phyloP scores from a whole-genome alignment of 768 basidiomycete species.

The Termitomyces sp. region DNA sequence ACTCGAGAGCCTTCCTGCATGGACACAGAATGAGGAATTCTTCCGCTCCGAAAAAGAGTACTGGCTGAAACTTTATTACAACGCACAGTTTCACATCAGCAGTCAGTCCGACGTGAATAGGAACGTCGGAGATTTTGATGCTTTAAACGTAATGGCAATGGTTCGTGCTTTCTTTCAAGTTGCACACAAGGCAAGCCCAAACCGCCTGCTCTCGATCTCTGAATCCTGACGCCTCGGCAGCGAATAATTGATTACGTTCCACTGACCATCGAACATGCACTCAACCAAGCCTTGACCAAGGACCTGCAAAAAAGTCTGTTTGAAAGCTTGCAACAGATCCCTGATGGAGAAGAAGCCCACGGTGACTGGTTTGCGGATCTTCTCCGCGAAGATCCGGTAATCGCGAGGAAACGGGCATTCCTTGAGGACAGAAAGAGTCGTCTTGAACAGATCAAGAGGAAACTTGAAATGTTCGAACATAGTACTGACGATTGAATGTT shows the following conservation, averaged over 20 bases:
- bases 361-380: conserved; percentile 20
- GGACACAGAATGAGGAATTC: conserved; percentile 26
- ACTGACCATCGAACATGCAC: conserved; percentile 38
- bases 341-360: conserved; percentile 11
- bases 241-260: conserved; percentile 53
- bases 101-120: background rate
- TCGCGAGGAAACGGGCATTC: conserved; percentile 23
- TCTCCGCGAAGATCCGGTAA: conserved; percentile 34
- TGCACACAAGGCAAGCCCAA: conserved; percentile 38
- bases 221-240: conserved; percentile 22
- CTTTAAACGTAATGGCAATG: conserved; percentile 47
- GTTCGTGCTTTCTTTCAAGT: conserved; percentile 54
- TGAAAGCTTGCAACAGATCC: conserved; percentile 15
- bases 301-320: conserved; percentile 32
- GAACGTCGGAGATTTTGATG: conserved; percentile 27
- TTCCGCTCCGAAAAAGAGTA: conserved; percentile 9
- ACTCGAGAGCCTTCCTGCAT: conserved; percentile 34
- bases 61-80: conserved; percentile 16
- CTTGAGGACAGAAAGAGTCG: conserved; percentile 20
- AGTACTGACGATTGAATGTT: background rate
- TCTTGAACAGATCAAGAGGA: conserved; percentile 25
- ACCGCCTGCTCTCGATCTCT: background rate
- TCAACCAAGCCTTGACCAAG: conserved; percentile 34
- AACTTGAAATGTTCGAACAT: conserved; percentile 21
- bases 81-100: background rate